Evolutionary conservation across 2,329 filamentous ascomycete genomes (phyloP).

Genomic region (Colletotrichum sp.): DNA sequence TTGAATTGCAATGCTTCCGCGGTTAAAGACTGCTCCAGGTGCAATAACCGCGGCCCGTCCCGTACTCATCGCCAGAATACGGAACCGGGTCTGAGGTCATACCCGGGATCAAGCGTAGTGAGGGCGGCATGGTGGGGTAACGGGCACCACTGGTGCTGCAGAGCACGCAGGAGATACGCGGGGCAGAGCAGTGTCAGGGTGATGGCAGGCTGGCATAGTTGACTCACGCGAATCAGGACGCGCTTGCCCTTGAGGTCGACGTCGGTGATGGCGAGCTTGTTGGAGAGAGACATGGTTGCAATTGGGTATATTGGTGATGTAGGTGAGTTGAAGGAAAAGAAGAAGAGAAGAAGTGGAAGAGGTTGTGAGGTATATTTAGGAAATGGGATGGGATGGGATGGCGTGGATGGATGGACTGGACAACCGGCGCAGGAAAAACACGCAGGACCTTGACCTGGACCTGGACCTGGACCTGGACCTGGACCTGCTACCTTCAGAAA

Average conservation of each 20-base stretch:
- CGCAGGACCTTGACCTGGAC: background rate
- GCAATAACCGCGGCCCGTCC: conserved; percentile 12
- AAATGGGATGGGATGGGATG: conserved; percentile 20
- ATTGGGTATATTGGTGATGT: conserved; percentile 22
- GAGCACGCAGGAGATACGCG: background rate
- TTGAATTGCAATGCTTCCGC: background rate
- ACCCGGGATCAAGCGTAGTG: conserved; percentile 7
- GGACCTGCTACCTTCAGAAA: background rate
- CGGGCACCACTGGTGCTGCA: background rate
- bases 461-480: background rate
- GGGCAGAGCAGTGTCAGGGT: background rate
- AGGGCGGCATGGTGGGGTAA: conserved; percentile 14
- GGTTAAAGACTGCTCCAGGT: background rate
- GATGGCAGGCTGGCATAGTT: background rate
- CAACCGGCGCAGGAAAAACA: conserved; percentile 3
- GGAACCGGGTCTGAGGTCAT: conserved; percentile 9
- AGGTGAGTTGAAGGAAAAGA: conserved; percentile 25
- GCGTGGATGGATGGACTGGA: conserved; percentile 14
- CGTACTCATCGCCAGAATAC: conserved; percentile 18
- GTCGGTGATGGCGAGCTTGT: conserved; percentile 96
- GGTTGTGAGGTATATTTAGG: conserved; percentile 23
- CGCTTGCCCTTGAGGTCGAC: conserved; percentile 98
- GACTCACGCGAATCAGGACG: conserved; percentile 91
- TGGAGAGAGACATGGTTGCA: conserved; percentile 90
- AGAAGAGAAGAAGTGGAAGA: conserved; percentile 21